Conservation (phyloP, 148 eudicot species). For the Spergularia bocconei region DNA sequence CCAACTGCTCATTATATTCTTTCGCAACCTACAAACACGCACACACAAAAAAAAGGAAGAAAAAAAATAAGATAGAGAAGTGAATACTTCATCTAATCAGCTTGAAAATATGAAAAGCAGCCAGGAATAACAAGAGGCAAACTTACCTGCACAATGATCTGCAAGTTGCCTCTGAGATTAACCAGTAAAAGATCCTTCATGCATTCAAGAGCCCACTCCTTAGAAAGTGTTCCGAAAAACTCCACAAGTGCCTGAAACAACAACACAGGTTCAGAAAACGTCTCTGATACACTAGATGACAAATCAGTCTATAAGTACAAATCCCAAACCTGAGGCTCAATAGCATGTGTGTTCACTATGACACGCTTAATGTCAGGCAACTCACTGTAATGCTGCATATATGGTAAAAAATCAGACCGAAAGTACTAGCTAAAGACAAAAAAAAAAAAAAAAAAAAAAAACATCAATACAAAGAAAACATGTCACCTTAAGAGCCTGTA, state of each 20-base stretch:
- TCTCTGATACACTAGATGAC: conserved; percentile 1
- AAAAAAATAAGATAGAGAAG: background rate
- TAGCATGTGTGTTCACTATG: conserved; percentile 95
- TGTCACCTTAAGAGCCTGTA: conserved; percentile 85
- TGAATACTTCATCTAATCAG: background rate
- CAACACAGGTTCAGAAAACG: conserved; percentile 5
- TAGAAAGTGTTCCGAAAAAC: conserved; percentile 92
- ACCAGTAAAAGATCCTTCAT: conserved; percentile 95
- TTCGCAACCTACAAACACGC: conserved; percentile 72
- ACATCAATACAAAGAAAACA: background rate
- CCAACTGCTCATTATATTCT: conserved; percentile 91
- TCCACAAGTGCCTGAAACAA: conserved; percentile 80
- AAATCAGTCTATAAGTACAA: background rate
- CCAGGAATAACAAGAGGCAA: background rate
- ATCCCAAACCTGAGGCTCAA: conserved; percentile 87
- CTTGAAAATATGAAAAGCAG: too few relatives aligned
- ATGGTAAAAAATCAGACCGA: conserved; percentile 9
- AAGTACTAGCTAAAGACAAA: background rate
- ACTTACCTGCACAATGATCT: conserved; percentile 94
- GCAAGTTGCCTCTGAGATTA: conserved; percentile 92
- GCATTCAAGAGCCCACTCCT: conserved; percentile 97
- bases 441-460: conserved; percentile 3
- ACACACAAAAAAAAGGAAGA: too few relatives aligned
- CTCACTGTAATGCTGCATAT: conserved; percentile 83
- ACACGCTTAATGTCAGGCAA: conserved; percentile 93